phyloP scores from a whole-genome alignment of 1,284 basidiomycete species.

The Xanthoconium separans region DNA sequence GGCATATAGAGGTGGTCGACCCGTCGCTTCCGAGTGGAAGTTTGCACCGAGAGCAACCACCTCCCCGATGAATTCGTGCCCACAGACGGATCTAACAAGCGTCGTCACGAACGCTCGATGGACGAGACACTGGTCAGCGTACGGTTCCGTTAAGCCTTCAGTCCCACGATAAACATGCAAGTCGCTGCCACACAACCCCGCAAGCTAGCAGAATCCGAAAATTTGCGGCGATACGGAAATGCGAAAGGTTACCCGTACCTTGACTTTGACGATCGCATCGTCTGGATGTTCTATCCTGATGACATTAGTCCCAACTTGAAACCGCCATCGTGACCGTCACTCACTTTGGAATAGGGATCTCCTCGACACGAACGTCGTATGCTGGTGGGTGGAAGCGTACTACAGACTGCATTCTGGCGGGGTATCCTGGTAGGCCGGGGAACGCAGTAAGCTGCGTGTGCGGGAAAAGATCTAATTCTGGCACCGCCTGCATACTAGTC shows the following conservation, averaged over 20 bases:
- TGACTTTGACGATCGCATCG: slow-evolving; percentile 73
- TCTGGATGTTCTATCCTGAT: slow-evolving; percentile 66
- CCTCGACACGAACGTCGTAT: slow-evolving; percentile 65
- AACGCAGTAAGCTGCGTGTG: background rate
- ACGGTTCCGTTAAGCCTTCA: slow-evolving; percentile 40
- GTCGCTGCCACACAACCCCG: slow-evolving; percentile 82
- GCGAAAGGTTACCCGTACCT: slow-evolving; percentile 38
- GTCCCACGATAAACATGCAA: slow-evolving; percentile 76
- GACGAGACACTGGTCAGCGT: slow-evolving; percentile 6
- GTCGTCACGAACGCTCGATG: background rate
- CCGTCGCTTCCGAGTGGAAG: slow-evolving; percentile 46
- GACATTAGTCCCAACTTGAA: background rate
- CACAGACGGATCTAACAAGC: slow-evolving; percentile 59
- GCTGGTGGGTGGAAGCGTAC: slow-evolving; percentile 67
- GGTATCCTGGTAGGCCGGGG: background rate
- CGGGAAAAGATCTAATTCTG: background rate
- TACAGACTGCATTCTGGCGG: slow-evolving; percentile 32
- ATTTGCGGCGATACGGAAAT: background rate
- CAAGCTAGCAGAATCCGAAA: slow-evolving; percentile 43
- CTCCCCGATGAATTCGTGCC: slow-evolving; percentile 85
- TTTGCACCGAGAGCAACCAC: slow-evolving; percentile 70
- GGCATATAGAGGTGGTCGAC: slow-evolving; percentile 61
- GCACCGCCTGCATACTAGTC: background rate
- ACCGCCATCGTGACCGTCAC: slow-evolving; percentile 10
- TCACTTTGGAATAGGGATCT: slow-evolving; percentile 56